Evolutionary conservation across 2,329 filamentous ascomycete species (phyloP), one percentile per base, ranked within the genome.

Genomic region (Phialophora chinensis): DNA sequence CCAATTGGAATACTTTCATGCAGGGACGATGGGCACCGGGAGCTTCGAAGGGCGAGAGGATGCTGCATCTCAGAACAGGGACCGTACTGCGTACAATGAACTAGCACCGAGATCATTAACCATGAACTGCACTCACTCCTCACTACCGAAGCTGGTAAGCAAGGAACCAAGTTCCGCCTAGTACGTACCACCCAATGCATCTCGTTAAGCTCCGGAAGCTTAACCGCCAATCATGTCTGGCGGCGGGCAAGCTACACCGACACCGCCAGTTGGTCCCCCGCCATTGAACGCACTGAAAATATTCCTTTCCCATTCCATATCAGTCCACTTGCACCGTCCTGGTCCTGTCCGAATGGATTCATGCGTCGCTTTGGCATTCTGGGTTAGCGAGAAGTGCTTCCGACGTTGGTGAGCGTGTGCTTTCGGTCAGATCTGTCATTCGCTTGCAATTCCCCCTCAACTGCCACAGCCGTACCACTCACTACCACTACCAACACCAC

Each of bases 351-450:
- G 31, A 55, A 53, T 61, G 59, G 42, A 6, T 31, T 35, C 57
- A 14, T 25, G 50, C 58, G 20, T 57, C 58, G 35, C 31, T 63
- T 59, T 66, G 59, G 47, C 56, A 65, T 42, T 65, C 65, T 62
- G 56, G 58, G 53, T 64, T 70, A 70, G 66, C 68, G 60, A 68
- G 50, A 66, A 61, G 49, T 52, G 20, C 10, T 17, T 52, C 14
- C 49, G n/a, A 8, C 52, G 47, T 23, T 35, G 17, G 10, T 25
- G 49, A 33, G 47, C 59, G 68, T 67, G 65, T 70, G 68, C 68
- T 27, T 42, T 58, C 62, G 63, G 29, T 62, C 38, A 57, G 42
- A 67, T 53, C 60, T 63, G 63, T 66, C 68, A 70, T 66, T 70
- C 65, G 65, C 63, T 70, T 70, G 35, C 6, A 38, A 7, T 27